Evolutionary conservation across 2,329 filamentous ascomycete species (phyloP).

Genomic region (Fusarium citri): DNA sequence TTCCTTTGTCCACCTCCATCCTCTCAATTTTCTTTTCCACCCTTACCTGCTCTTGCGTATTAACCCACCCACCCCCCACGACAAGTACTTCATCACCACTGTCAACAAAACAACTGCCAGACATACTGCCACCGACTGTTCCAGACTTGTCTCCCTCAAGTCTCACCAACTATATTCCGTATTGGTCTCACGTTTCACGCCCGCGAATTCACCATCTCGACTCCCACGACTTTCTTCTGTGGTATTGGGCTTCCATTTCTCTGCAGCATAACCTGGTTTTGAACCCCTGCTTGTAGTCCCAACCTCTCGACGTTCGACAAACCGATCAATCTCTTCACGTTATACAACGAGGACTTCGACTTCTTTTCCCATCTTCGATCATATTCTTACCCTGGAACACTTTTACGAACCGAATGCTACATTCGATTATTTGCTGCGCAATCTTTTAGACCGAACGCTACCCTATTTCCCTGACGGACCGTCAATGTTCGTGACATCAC

Average conservation of each 20-base stretch:
- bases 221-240: conserved; percentile 25
- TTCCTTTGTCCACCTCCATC: not conserved
- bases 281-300: conserved; percentile 41
- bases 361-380: conserved; percentile 1
- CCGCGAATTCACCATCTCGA: conserved; percentile 4
- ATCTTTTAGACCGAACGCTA: conserved; percentile 1
- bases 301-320: conserved; percentile 32
- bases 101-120: conserved; percentile 27
- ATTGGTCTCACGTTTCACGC: conserved; percentile 24
- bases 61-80: not conserved
- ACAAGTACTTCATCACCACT: conserved; percentile 8
- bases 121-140: conserved; percentile 11
- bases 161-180: conserved; percentile 28
- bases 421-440: conserved; percentile 5
- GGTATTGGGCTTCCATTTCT: conserved; percentile 19
- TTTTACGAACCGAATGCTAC: not conserved
- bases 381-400: not conserved
- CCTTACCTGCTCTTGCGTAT: not conserved
- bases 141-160: conserved; percentile 29
- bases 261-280: conserved; percentile 25
- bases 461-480: conserved; percentile 10
- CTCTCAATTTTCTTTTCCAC: not conserved
- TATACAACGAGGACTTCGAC: conserved; percentile 22
- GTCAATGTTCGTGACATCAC: conserved; percentile 38
- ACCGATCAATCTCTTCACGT: conserved; percentile 26